Conservation (phyloP, 202 grass and related monocot species). For the Setaria italica region DNA sequence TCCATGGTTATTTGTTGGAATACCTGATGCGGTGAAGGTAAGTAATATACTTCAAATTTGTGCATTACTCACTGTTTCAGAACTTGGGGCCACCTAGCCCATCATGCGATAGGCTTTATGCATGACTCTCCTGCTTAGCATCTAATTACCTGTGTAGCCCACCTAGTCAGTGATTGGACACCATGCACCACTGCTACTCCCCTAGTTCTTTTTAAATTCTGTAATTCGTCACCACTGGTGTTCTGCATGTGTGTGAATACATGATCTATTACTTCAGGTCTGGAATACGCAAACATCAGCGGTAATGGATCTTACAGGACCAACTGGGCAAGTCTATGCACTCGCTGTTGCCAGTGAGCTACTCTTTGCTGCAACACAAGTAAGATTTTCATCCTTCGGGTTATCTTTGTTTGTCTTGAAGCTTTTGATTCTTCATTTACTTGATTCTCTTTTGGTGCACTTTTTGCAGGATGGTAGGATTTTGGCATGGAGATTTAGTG, state of each 20-base stretch:
- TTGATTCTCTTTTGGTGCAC: conserved; percentile 33
- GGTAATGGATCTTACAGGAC: conserved; percentile 80
- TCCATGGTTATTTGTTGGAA: conserved; percentile 86
- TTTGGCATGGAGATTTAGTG: conserved; percentile 89
- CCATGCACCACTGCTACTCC: not conserved
- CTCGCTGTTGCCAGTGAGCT: conserved; percentile 80
- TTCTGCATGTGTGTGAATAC: conserved; percentile 18
- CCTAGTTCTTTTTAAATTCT: not conserved
- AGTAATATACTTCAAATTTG: not conserved
- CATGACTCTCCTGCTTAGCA: not conserved
- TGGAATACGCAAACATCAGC: conserved; percentile 86
- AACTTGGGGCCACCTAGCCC: not conserved
- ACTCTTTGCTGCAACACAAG: conserved; percentile 92
- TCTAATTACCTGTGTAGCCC: not conserved
- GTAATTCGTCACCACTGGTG: not conserved
- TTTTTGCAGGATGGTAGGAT: conserved; percentile 82
- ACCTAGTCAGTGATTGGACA: not conserved
- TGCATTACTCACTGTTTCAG: not conserved
- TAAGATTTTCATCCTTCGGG: conserved; percentile 38
- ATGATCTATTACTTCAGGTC: conserved; percentile 53
- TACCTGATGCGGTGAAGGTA: conserved; percentile 87
- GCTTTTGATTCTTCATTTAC: conserved; percentile 20
- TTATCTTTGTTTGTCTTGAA: conserved; percentile 4
- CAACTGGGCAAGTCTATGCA: conserved; percentile 91
- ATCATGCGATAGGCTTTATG: not conserved